Evolutionary conservation across 1,284 basidiomycete genomes (phyloP), one percentile per base, ranked within the genome.

Genomic region (Pseudomicrostroma phylloplanum): DNA sequence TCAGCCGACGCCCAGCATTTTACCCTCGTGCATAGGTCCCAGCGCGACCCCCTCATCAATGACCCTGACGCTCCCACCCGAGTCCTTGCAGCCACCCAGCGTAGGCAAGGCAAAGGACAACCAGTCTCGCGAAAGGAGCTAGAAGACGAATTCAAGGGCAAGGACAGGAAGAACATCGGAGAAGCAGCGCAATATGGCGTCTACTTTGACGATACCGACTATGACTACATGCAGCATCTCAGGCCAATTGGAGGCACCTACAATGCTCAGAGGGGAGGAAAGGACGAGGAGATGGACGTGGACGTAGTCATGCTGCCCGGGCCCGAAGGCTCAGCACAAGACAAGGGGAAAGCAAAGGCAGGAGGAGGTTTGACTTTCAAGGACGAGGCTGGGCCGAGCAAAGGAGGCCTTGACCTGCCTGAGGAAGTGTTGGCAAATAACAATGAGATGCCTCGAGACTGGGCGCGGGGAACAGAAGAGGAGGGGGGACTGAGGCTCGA

Each of bases 151-250:
- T 62, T 55, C 26, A 63, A 65, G 62, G 62, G 63, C 55, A 56
- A 67, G 12, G 61, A 67, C 46, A 60, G 71, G 1, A 23, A 19
- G 54, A 83, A 84, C 59, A 81, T 84, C 64, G 96, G 93, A 61
- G 91, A 98, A 82, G 96, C 96, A 0, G 84, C 90, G 3, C 79
- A 86, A 25, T 96, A 97, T 80, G 94, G 92, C 11, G 83, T 99
- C 75, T 92, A 92, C 81, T 98, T 86, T 82, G 93, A 98, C 81
- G 94, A 99, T 77, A 90, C 91, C n/a, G 85, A 91, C 61, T 99
- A 99, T 82, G 91, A 99, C 80, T 99, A 99, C 83, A 94, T 97
- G 91, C 89, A 94, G 81, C 96, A 99, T 81, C 84, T 99, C 30
- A 68, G 76, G 8, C 65, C 72, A 6, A 72, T 77, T 55, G 65